These are phyloP conservation scores for Fusarium bactridioides DNA, from an alignment of 2,329 filamentous ascomycete genomes.

Conservation along the genomic window DNA sequence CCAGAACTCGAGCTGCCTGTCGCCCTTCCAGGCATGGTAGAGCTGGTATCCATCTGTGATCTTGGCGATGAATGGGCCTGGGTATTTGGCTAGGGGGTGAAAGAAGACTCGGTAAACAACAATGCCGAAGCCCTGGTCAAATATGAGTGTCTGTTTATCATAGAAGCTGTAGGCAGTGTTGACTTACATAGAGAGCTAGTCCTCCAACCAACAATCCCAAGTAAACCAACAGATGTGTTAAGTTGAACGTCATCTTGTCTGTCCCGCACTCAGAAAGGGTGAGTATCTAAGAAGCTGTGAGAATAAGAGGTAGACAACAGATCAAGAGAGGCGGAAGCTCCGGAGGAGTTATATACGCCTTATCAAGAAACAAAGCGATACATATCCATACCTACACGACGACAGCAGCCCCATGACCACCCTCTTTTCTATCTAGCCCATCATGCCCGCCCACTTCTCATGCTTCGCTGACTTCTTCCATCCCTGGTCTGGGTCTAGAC, in stretches of 20 bases:
- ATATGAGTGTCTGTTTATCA: not conserved
- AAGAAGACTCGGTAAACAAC: constrained; percentile 67
- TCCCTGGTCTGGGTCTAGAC: constrained; percentile 3
- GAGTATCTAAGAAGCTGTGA: constrained; percentile 3
- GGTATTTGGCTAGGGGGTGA: constrained; percentile 71
- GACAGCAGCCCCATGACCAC: constrained; percentile 25
- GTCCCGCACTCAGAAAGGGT: not conserved
- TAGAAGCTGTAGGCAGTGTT: not conserved
- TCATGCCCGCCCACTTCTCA: constrained; percentile 18
- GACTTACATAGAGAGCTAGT: constrained; percentile 53
- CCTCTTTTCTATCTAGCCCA: constrained; percentile 3
- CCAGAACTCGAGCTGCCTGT: constrained; percentile 77
- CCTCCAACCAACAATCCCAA: constrained; percentile 49
- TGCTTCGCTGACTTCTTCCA: constrained; percentile 11
- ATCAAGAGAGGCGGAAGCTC: constrained; percentile 6
- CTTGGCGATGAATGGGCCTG: constrained; percentile 69
- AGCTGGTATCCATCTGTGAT: constrained; percentile 71
- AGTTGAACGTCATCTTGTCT: constrained; percentile 41
- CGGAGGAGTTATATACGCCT: constrained; percentile 11
- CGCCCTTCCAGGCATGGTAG: constrained; percentile 78
- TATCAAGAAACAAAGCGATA: constrained; percentile 5
- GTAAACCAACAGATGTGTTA: constrained; percentile 52
- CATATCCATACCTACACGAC: not conserved
- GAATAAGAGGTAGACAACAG: not conserved
- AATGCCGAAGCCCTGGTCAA: constrained; percentile 50